Conservation (phyloP, 345 rosid species). For the Salix viminalis region DNA sequence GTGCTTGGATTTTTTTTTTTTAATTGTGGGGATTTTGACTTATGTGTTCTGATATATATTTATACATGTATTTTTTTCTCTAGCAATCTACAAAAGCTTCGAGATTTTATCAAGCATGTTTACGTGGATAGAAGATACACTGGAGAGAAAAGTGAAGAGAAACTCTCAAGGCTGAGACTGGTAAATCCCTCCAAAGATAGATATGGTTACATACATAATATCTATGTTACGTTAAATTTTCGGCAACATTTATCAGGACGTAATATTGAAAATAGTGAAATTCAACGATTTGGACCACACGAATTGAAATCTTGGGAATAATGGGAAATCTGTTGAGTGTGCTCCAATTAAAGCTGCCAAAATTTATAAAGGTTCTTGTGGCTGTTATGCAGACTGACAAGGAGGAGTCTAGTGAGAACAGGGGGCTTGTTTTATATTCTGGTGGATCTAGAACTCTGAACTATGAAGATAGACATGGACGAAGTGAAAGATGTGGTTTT, state of each 20-base stretch:
- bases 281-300: not conserved
- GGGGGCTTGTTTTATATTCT: slow-evolving; percentile 30
- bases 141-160: slow-evolving; percentile 45
- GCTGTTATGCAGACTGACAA: slow-evolving; percentile 35
- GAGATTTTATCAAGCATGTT: slow-evolving; percentile 78
- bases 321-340: not conserved
- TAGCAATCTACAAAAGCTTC: slow-evolving; percentile 65
- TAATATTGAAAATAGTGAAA: not conserved
- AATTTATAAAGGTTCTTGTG: slow-evolving; percentile 8
- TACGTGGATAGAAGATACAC: slow-evolving; percentile 69
- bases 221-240: not conserved
- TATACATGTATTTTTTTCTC: slow-evolving; percentile 8
- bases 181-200: slow-evolving; percentile 29
- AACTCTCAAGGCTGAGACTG: slow-evolving; percentile 41
- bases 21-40: not conserved
- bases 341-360: not conserved
- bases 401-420: slow-evolving; percentile 40
- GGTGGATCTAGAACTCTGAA: slow-evolving; percentile 41
- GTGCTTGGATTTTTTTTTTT: not conserved
- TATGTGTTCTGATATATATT: slow-evolving; percentile 14
- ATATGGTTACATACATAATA: not conserved
- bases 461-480: slow-evolving; percentile 36
- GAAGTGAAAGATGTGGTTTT: slow-evolving; percentile 28
- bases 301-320: not conserved
- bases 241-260: not conserved